Percentiles rank a stretch among this genome's conserved stretches.
These are phyloP conservation scores for Thuidium tamariscinum DNA, from an alignment of 225 moss, liverwort and hornwort species.

Conservation along the genomic window DNA sequence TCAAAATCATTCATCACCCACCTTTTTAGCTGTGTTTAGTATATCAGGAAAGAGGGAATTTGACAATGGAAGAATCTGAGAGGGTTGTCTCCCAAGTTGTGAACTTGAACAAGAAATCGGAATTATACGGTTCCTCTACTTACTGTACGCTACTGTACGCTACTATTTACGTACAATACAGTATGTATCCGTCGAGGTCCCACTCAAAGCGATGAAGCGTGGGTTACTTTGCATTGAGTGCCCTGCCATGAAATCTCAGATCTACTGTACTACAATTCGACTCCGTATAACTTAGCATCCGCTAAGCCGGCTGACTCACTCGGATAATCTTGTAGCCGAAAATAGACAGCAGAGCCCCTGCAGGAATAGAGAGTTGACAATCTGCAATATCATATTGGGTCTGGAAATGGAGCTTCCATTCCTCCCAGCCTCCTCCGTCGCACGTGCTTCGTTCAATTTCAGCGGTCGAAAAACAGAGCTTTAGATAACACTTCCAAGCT, in stretches of 20 bases:
- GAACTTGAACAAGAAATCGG: background rate
- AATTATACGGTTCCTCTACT: background rate
- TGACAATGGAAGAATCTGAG: background rate
- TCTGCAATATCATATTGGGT: background rate
- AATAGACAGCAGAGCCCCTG: background rate
- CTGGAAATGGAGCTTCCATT: background rate
- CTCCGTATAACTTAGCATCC: too few relatives aligned
- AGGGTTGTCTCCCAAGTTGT: background rate
- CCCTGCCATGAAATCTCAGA: background rate
- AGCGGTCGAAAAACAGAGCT: background rate
- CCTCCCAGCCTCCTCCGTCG: background rate
- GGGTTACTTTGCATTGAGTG: background rate
- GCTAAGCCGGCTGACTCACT: background rate
- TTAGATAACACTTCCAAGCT: background rate
- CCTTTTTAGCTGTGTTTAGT: rapidly evolving
- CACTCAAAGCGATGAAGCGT: background rate
- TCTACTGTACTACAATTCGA: too few relatives aligned
- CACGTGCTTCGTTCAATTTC: background rate
- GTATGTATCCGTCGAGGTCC: background rate
- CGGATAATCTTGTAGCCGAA: background rate
- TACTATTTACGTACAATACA: too few relatives aligned
- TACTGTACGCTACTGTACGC: background rate
- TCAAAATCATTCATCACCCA: background rate
- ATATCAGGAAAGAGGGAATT: background rate
- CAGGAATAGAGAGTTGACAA: background rate